Percentiles rank a stretch among this genome's conserved stretches.
These are phyloP conservation scores for Rhexocercosporidium sp. DNA, from an alignment of 2,329 filamentous ascomycete genomes.

Conservation along the genomic window DNA sequence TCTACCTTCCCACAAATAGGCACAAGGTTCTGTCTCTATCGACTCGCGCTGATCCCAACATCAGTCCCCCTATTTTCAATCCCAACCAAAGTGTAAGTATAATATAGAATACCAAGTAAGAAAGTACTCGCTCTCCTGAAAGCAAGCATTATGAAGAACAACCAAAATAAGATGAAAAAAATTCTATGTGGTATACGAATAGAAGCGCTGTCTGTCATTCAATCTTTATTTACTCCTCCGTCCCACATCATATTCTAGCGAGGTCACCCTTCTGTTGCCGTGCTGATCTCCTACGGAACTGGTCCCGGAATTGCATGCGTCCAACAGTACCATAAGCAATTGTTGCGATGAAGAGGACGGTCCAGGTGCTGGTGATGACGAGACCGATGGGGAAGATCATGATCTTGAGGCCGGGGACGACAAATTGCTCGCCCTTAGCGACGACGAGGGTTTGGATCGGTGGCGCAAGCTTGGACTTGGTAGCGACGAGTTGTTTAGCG, in stretches of 20 bases:
- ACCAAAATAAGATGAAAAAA: not conserved
- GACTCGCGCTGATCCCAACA: not conserved
- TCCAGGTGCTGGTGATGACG: constrained; percentile 69
- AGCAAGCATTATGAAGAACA: constrained; percentile 1
- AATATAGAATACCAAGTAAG: not conserved
- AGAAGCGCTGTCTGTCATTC: constrained; percentile 11
- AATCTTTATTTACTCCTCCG: constrained; percentile 4
- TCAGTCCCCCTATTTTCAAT: not conserved
- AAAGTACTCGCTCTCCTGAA: constrained; percentile 6
- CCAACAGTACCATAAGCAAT: constrained; percentile 70
- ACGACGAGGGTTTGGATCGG: constrained; percentile 42
- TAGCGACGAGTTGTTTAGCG: constrained; percentile 48
- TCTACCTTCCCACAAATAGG: not conserved
- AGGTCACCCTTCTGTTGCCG: constrained; percentile 46
- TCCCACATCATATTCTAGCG: constrained; percentile 34
- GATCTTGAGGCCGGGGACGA: constrained; percentile 71
- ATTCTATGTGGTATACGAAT: constrained; percentile 12
- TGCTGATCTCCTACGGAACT: constrained; percentile 60
- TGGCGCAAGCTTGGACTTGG: constrained; percentile 37
- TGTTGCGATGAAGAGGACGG: constrained; percentile 58
- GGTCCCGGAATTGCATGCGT: constrained; percentile 68
- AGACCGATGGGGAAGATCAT: constrained; percentile 73
- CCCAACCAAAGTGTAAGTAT: not conserved
- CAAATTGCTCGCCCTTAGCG: constrained; percentile 57
- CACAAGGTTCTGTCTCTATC: not conserved